Base-by-base conservation (phyloP, 345 rosid genomes). In the Eucalyptus victrix region DNA sequence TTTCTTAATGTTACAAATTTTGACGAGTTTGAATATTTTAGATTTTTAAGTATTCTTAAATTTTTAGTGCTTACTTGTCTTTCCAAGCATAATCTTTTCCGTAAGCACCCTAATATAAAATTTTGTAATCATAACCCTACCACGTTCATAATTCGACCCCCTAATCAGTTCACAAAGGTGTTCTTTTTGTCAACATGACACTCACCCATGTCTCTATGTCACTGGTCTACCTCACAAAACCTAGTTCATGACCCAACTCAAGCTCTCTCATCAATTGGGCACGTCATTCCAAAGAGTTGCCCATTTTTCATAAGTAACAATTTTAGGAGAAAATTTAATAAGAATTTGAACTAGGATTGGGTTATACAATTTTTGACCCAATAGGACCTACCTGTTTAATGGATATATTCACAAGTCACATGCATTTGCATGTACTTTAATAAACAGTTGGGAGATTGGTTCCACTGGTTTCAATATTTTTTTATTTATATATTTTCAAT, bases 321-420 rank as follows among this genome's bases (percentile, higher is more conserved):
- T 34, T 18, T 72, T 17, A 32, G 42, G 6, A 69, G 40, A 69
- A 32, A 1, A 17, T 17, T 32, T 32, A 40, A 34, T 32, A 17
- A 69, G 13, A 69, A 32, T 32, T 17, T 19, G 7, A 69, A 69
- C 4, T 17, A 0, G 23, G 40, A 69, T 69, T 32, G 24, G 7
- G 80, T 69, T 9, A 21, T 34, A 3, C 4, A 16, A 67, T 67
- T 8, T 67, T 16, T 9, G 23, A 67, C 40, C 40, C 40, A 17
- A 65, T 3, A 2, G 0, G 11, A n/a, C 21, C 10, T 32, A 32
- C 6, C 6, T 0, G 1, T 65, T 65, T 67, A 11, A 8, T 3
- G 5, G 40, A 15, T 16, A 1, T 34, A 37, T 37, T 9, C 45
- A 72, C 0, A 19, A 6, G 26, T 37, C 81, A 9, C 45, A 3